Evolutionary conservation across 2,329 filamentous ascomycete species (phyloP), one percentile per base, ranked within the genome.

Genomic region (Cladosporium sp.): DNA sequence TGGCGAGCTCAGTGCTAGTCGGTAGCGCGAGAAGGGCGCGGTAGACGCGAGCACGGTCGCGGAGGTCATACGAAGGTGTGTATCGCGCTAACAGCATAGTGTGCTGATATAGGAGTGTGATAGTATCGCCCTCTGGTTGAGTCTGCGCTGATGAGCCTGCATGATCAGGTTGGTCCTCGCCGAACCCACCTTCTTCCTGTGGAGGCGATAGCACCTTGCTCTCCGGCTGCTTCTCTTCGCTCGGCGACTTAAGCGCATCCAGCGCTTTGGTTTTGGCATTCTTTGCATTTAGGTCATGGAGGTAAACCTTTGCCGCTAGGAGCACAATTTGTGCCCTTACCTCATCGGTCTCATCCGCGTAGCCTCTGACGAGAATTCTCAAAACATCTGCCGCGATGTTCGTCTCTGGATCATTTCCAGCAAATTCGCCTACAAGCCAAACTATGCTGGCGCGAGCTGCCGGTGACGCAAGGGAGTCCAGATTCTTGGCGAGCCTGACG

Each of bases 381-480:
- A 97, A 78, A 6, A 97, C 92, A 69, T 99, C 94, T 0, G 93
- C 87, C 0, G 94, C 94, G 61, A 99, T 93, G 67, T 95, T 96
- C 70, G 94, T 87, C 60, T 92, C 87, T 9, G 62, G 55, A 36
- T 87, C 84, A 58, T 91, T 85, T 0, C 91, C 90, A 0, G 93
- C 86, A 67, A 95, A 97, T 73, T 99, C 94, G 47, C 94, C 94
- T 0, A 97, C 92, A 0, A 99, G 84, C 94, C 94, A 99, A 66
- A 99, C 89, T 63, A 99, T 97, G 51, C 90, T 96, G 3, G 94
- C 94, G 64, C 94, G 84, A 3, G 94, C 94, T 61, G 92, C 88
- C 1, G 94, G 87, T 61, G 94, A 92, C 0, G 89, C 90, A 1
- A 92, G 90, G 3, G 88, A 89, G 69, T 97, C 94, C 2, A 99